Evolutionary conservation across 768 basidiomycete genomes (phyloP), one percentile per base, ranked within the genome.

Genomic region (Boletus vermiculosoides): DNA sequence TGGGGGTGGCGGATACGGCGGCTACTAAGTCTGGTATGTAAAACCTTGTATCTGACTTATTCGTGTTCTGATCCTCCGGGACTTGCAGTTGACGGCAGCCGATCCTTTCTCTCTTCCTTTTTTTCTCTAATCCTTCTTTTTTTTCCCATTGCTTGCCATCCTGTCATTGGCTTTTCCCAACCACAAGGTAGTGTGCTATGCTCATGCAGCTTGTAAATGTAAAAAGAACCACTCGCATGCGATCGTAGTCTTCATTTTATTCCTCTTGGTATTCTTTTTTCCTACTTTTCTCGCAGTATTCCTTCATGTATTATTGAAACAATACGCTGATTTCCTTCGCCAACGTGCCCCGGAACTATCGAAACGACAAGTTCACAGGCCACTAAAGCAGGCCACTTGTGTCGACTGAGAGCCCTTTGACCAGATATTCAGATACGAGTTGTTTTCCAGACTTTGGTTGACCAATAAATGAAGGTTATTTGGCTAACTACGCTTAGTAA

Each of bases 1-100:
- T 22, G 65, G 61, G 3, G 48, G 28, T 28, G 28, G 64, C 10
- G 74, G 73, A 37, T 66, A 68, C 23, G 58, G 67, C 23, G 58
- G 67, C 31, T 72, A 76, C 45, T 72, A 23, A 59, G 37, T 5
- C 2, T 1, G 11, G 66, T 67, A 41, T 44, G 52, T 53, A 10
- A 36, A 15, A 8, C 20, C 10, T 20, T 12, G 20, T 13, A 12
- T 2, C 37, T 33, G 20, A 20, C 4, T n/a, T 18, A 6, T 23
- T 25, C 28, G 15, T n/a, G 18, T 41, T 2, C 40, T 66, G 50
- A 63, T 22, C 1, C 15, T 34, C 1, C 16, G 16, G 12, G 18
- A 12, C 40, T 22, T 33, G 1, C 33, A 36, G 23, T 22, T 23
- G 25, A 33, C 28, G 6, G 36, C 34, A 39, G 40, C 40, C 52